Percentiles rank a stretch among this genome's conserved stretches.
These are phyloP conservation scores for Schizosaccharomyces lindneri DNA, from an alignment of 805 yeast genomes.

Conservation along the genomic window DNA sequence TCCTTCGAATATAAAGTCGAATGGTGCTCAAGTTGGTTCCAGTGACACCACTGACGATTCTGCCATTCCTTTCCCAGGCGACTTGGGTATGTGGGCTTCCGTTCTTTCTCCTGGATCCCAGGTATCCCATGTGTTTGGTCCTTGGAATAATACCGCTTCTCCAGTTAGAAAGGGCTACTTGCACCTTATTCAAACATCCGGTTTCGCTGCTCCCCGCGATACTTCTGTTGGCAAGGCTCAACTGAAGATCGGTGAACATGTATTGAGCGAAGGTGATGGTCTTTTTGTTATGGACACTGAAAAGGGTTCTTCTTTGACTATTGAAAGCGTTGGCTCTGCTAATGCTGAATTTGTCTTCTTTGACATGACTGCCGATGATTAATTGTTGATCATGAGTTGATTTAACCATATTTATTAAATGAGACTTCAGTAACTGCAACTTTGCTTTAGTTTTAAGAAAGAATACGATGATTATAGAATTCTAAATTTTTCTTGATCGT, in stretches of 20 bases:
- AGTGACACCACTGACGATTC: background rate
- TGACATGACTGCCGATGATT: constrained; percentile 7
- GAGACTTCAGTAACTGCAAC: no score
- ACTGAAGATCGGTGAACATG: background rate
- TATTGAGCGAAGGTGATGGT: background rate
- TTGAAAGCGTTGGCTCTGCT: constrained; percentile 2
- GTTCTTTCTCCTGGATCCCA: background rate
- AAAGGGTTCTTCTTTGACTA: constrained; percentile 5
- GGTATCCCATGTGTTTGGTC: background rate
- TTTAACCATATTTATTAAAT: no score
- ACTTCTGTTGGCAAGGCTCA: background rate
- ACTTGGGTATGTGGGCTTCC: background rate
- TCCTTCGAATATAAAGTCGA: no score
- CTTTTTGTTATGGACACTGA: constrained; percentile 6
- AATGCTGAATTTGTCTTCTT: constrained; percentile 2
- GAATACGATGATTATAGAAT: no score
- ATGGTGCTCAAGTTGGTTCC: no score
- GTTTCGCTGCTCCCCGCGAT: background rate
- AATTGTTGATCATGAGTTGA: no score
- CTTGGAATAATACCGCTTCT: background rate
- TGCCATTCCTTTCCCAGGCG: background rate
- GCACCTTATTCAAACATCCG: background rate
- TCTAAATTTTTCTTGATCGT: no score
- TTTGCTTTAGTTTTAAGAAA: no score
- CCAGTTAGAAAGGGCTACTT: background rate